These are phyloP conservation scores for Cyclotella sp. DNA, from an alignment of 108 stramenopile species.

Conservation along the genomic window DNA sequence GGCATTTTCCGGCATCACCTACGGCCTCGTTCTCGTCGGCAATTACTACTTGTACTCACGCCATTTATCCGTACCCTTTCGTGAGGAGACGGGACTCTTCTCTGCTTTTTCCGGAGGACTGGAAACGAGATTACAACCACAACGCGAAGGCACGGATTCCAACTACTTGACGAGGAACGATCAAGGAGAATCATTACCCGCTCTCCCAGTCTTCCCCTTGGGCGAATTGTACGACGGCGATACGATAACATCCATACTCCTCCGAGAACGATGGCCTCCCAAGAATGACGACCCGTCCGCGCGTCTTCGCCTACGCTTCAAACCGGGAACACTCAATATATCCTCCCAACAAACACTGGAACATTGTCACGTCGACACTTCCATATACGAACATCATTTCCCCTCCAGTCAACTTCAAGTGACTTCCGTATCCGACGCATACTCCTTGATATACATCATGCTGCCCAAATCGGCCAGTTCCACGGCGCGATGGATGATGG, in stretches of 20 bases:
- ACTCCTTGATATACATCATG: slow-evolving; percentile 14
- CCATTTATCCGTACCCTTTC: too few relatives aligned
- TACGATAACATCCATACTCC: slow-evolving; percentile 8
- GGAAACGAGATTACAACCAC: too few relatives aligned
- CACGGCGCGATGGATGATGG: slow-evolving; percentile 25
- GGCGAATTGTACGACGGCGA: slow-evolving; percentile 8
- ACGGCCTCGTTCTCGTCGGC: too few relatives aligned
- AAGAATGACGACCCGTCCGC: not conserved
- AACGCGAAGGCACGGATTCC: too few relatives aligned
- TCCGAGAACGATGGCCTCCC: not conserved
- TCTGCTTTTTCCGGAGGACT: too few relatives aligned
- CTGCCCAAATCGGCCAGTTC: slow-evolving; percentile 15
- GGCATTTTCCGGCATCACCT: too few relatives aligned
- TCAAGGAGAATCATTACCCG: not conserved
- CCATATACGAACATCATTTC: slow-evolving; percentile 18
- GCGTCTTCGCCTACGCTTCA: not conserved
- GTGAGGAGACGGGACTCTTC: too few relatives aligned
- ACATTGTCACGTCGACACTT: slow-evolving; percentile 8
- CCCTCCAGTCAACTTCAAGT: slow-evolving; percentile 1
- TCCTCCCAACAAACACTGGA: slow-evolving; percentile 5
- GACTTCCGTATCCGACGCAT: slow-evolving; percentile 11
- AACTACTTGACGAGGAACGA: not conserved
- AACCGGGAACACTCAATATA: slow-evolving; percentile 19
- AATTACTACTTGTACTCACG: too few relatives aligned
- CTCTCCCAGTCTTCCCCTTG: not conserved